These are phyloP conservation scores for Plenodomus tracheiphilus DNA, from an alignment of 2,329 filamentous ascomycete species.

Conservation along the genomic window DNA sequence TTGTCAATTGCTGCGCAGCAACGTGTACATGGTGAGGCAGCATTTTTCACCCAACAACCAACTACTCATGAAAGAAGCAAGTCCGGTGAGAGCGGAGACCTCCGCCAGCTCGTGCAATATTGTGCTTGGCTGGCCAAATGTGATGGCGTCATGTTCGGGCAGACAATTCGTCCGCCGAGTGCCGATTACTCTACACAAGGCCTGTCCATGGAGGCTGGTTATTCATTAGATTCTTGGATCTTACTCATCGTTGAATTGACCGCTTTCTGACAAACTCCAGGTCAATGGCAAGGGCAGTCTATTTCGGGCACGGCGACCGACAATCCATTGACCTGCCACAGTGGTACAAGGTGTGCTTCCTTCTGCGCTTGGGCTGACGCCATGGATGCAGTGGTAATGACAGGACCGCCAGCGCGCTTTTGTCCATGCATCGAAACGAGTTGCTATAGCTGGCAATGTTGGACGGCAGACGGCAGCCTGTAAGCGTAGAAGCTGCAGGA, in stretches of 20 bases:
- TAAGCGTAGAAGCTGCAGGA: slow-evolving; percentile 40
- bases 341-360: slow-evolving; percentile 18
- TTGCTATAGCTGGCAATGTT: slow-evolving; percentile 21
- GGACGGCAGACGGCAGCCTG: slow-evolving; percentile 26
- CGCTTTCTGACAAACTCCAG: neutral
- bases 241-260: neutral
- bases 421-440: slow-evolving; percentile 27
- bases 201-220: neutral
- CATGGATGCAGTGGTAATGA: slow-evolving; percentile 27
- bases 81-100: neutral
- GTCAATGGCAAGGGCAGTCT: slow-evolving; percentile 2
- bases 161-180: slow-evolving; percentile 11
- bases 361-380: slow-evolving; percentile 12
- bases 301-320: slow-evolving; percentile 18
- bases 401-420: slow-evolving; percentile 30
- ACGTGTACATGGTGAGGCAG: neutral
- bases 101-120: slow-evolving; percentile 1
- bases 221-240: neutral
- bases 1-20: neutral
- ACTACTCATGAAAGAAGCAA: neutral
- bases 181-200: neutral
- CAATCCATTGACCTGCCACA: slow-evolving; percentile 8
- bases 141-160: slow-evolving; percentile 16
- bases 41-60: neutral
- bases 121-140: slow-evolving; percentile 8